Percentiles rank a stretch among this genome's conserved stretches.
Evolutionary conservation across 805 yeast species (phyloP).

Genomic region (Metahyphopichia silvanorum): DNA sequence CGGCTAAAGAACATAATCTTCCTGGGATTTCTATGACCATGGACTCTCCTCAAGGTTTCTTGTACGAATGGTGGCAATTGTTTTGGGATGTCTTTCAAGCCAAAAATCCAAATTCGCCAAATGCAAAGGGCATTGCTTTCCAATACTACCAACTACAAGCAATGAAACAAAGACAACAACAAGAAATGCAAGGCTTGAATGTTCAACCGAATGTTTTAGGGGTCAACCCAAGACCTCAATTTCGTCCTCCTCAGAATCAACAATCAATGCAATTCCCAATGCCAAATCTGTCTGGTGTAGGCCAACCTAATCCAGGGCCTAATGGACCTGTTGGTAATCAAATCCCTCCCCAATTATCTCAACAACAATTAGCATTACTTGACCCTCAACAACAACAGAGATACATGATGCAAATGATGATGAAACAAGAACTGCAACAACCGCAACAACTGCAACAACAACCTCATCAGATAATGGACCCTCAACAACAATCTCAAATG

Average conservation of each 20-base stretch:
- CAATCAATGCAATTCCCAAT: constrained; percentile 6
- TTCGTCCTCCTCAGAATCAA: constrained; percentile 15
- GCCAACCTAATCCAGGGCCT: constrained; percentile 8
- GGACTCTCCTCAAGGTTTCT: constrained; percentile 85
- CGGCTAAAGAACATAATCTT: constrained; percentile 39
- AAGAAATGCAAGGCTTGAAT: constrained; percentile 43
- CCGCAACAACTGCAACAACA: constrained; percentile 4
- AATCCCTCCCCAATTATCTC: constrained; percentile 26
- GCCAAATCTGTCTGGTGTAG: constrained; percentile 3
- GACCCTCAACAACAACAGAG: constrained; percentile 21
- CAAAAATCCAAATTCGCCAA: constrained; percentile 49
- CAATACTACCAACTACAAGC: constrained; percentile 68
- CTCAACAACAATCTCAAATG: constrained; percentile 8
- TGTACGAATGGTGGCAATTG: constrained; percentile 94
- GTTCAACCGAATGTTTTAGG: constrained; percentile 16
- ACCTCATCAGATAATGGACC: constrained; percentile 6
- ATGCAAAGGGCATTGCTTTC: constrained; percentile 43
- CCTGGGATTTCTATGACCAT: constrained; percentile 53
- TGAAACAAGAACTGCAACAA: constrained; percentile 5
- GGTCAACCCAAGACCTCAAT: constrained; percentile 12
- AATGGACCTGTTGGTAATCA: constrained; percentile 9
- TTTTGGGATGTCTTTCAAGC: constrained; percentile 94
- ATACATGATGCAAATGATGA: constrained; percentile 12
- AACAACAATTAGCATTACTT: constrained; percentile 20
- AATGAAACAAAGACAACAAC: constrained; percentile 58